Base-by-base conservation (phyloP, 257 asterid genomes). In the Solanum pimpinellifolium region DNA sequence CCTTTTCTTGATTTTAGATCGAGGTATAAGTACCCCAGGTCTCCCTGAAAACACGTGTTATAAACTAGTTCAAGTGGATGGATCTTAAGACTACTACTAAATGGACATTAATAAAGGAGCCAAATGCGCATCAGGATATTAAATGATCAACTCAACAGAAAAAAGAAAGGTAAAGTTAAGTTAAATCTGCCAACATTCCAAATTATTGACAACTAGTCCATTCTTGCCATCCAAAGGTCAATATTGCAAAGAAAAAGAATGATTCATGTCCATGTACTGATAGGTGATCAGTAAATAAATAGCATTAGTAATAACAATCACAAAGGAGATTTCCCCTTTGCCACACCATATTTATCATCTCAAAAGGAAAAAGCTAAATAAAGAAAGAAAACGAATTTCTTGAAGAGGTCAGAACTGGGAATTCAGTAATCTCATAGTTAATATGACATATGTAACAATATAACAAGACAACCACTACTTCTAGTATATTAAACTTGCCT, bases 1-100 rank as follows among this genome's bases (percentile, higher is more conserved):
- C 91, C 94, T 93, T 90, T 91, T 91, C 99, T 94, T 88, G 98
- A 93, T 90, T 93, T 95, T 89, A 96, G 88, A 91, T 97, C 99
- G 69, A 97, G 99, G 94, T 97, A 97, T 88, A 97, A 90, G 90
- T 92, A 93, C 33, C 99, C 99, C 73, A 97, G 86, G 87, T 94
- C 96, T 60, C 99, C 99, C 99, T 97, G 96, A 89, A 93, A 87
- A 82, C 62, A 80, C 25, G 60, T 65, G 72, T 77, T 85, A 75
- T 33, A 20, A 60, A 84, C 87, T 62, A 83, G 83, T 87, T 85
- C n/a, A 86, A 91, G 88, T 88, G 87, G 68, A 52, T 66, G 83
- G 62, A 41, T 76, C 73, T 83, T 87, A 76, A 90, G 62, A 68
- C 82, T 87, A 81, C 85, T 80, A 65, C 72, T 52, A 52, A 33